These are phyloP conservation scores for Domatiomyces globalis DNA, from an alignment of 2,329 filamentous ascomycete species.

Conservation along the genomic window DNA sequence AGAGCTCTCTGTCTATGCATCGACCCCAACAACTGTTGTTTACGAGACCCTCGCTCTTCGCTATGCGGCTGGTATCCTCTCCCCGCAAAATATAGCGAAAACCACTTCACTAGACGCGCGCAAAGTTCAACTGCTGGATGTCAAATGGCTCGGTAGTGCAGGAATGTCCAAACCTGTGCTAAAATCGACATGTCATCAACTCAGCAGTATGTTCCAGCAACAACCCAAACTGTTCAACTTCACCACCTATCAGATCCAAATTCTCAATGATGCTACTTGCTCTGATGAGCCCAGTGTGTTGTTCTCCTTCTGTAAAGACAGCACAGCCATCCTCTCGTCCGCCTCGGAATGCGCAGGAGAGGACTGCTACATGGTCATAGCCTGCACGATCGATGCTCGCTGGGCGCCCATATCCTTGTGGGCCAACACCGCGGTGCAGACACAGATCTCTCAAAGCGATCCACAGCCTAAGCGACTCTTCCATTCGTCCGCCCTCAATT, in stretches of 20 bases:
- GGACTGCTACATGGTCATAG: neutral
- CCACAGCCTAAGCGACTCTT: neutral
- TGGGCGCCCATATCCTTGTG: neutral
- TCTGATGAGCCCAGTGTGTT: neutral
- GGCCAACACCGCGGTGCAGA: neutral
- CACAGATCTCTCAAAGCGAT: neutral
- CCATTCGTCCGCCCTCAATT: no score
- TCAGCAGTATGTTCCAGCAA: neutral
- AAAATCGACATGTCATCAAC: neutral
- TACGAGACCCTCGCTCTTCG: neutral
- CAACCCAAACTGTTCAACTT: neutral
- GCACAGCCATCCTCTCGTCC: neutral
- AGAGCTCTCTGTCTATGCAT: neutral
- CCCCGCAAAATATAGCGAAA: neutral
- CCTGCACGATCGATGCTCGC: neutral
- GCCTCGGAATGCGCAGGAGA: neutral
- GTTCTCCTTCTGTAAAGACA: neutral
- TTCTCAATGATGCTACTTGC: neutral
- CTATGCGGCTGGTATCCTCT: neutral
- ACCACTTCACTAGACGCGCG: neutral
- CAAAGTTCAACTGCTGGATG: neutral
- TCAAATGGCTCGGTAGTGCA: neutral
- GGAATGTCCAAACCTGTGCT: neutral
- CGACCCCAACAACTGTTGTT: neutral
- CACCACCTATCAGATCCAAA: neutral